phyloP scores from a whole-genome alignment of 257 asterid genomes.

The Solanum pinnatisectum region DNA sequence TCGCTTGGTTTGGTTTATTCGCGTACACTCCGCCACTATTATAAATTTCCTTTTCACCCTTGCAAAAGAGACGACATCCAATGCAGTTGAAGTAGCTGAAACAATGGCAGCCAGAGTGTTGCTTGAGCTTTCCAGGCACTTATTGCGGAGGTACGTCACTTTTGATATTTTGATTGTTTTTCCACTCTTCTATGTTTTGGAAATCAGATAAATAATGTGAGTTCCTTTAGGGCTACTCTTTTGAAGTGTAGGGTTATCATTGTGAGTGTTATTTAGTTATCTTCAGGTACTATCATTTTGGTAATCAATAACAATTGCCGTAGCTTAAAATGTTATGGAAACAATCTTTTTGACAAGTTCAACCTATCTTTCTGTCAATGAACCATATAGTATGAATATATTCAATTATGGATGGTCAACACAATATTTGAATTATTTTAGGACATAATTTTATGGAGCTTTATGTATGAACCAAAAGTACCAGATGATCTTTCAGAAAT shows the following conservation, averaged over 20 bases:
- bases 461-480: no score
- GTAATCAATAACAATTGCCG: not conserved
- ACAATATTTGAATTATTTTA: no score
- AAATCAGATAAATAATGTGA: not conserved
- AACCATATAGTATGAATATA: not conserved
- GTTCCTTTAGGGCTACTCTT: not conserved
- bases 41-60: not conserved
- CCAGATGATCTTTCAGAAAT: no score
- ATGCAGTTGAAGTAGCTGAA: not conserved
- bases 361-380: not conserved
- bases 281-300: not conserved
- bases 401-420: not conserved
- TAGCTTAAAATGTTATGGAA: not conserved
- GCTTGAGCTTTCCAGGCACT: not conserved
- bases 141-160: not conserved
- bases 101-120: not conserved
- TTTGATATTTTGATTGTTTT: not conserved
- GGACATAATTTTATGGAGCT: no score
- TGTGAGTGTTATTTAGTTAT: not conserved
- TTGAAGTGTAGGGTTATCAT: not conserved
- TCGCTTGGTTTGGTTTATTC: not conserved
- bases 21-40: not conserved
- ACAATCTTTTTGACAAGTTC: not conserved
- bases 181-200: not conserved
- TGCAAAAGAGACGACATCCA: not conserved